A percentile compares a stretch with the other conserved stretches of the same genome.
phyloP scores from a whole-genome alignment of 2,329 filamentous ascomycete species.

The Fusarium hainanense region DNA sequence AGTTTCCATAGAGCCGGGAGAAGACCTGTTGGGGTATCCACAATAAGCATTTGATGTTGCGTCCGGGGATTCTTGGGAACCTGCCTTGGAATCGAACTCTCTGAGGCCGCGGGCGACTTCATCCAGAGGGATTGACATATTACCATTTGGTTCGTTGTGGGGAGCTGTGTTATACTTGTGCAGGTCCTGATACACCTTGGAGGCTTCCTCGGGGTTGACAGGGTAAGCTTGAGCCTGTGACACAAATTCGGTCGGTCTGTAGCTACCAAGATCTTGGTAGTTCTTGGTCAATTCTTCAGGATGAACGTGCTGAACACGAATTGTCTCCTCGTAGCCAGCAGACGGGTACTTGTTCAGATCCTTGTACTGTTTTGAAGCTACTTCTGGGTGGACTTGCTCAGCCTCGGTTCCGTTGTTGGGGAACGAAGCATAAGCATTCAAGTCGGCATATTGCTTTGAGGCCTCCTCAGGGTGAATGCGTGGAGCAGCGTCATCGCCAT shows the following conservation, averaged over 20 bases:
- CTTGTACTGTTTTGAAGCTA: conserved; percentile 50
- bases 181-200: conserved; percentile 56
- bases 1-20: conserved; percentile 33
- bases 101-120: conserved; percentile 50
- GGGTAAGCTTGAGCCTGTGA: conserved; percentile 44
- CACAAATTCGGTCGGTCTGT: conserved; percentile 50
- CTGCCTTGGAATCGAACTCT: conserved; percentile 54
- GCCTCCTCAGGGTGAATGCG: conserved; percentile 50
- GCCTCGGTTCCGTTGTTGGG: conserved; percentile 40
- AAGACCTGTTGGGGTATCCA: conserved; percentile 36
- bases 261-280: conserved; percentile 57
- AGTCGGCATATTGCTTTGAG: conserved; percentile 53
- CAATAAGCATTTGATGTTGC: conserved; percentile 44
- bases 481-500: conserved; percentile 37
- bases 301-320: conserved; percentile 46
- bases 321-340: conserved; percentile 47
- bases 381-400: conserved; percentile 46
- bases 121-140: conserved; percentile 47
- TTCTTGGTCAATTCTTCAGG: conserved; percentile 54
- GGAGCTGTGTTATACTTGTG: conserved; percentile 53
- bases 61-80: conserved; percentile 40
- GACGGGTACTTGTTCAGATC: conserved; percentile 50
- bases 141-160: conserved; percentile 52
- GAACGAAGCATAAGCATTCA: conserved; percentile 49
- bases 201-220: conserved; percentile 50